Evolutionary conservation across 805 yeast species (phyloP).

Genomic region (Scheffersomyces amazonensis): DNA sequence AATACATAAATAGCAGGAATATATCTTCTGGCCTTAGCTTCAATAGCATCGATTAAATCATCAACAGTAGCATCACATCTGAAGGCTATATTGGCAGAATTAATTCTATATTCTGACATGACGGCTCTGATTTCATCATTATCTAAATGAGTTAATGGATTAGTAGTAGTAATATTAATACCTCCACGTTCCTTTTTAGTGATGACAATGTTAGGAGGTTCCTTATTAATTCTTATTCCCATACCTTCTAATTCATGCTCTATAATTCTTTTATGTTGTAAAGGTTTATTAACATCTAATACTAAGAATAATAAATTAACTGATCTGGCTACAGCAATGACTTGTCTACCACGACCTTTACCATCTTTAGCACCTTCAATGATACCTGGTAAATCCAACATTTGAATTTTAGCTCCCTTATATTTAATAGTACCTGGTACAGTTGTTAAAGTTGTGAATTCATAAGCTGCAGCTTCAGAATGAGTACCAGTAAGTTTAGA

Average conservation of each 20-base stretch:
- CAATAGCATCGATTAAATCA: slow-evolving; percentile 91
- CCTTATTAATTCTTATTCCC: slow-evolving; percentile 89
- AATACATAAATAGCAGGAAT: slow-evolving; percentile 94
- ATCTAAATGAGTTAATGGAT: slow-evolving; percentile 86
- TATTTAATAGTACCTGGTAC: slow-evolving; percentile 96
- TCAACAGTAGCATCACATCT: slow-evolving; percentile 98
- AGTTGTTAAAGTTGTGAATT: slow-evolving; percentile 94
- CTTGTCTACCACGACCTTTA: slow-evolving; percentile 92
- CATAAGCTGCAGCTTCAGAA: slow-evolving; percentile 97
- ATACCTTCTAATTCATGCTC: slow-evolving; percentile 97
- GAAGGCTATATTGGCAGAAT: slow-evolving; percentile 94
- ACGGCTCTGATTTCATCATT: slow-evolving; percentile 94
- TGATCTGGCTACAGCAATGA: slow-evolving; percentile 98
- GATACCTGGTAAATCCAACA: slow-evolving; percentile 89
- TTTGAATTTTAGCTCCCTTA: slow-evolving; percentile 96
- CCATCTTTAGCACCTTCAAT: slow-evolving; percentile 92
- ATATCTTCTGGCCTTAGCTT: slow-evolving; percentile 85
- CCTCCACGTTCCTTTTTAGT: slow-evolving; percentile 97
- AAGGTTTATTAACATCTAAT: slow-evolving; percentile 92
- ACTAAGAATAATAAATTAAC: slow-evolving; percentile 92
- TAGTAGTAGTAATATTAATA: slow-evolving; percentile 87
- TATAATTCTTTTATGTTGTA: slow-evolving; percentile 89
- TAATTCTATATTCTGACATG: slow-evolving; percentile 90
- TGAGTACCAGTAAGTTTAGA: slow-evolving; percentile 92
- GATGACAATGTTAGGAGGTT: slow-evolving; percentile 89